Evolutionary conservation across 75 land plant species (phyloP), one percentile per base, ranked within the genome.

Genomic region (Selaginella tamariscina): DNA sequence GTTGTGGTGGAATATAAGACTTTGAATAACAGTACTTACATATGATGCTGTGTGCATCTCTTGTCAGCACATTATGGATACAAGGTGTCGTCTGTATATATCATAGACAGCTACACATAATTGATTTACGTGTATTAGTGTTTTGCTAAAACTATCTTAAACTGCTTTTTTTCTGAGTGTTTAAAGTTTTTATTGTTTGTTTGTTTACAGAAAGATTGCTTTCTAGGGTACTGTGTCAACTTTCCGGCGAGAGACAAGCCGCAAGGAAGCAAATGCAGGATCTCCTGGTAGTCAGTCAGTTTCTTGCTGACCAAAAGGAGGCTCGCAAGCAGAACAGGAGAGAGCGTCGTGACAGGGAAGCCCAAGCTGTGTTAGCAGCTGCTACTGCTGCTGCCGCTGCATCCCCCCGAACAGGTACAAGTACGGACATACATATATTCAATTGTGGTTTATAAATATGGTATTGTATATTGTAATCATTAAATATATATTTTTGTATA

Each of bases 311-410:
- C 67, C 80, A 76, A 57, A 75, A 81, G 39, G 98, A 89, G 67
- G 90, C 84, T 31, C 86, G 84, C 68, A 93, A 89, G 77, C 86
- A 81, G 65, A 94, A 94, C 21, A 76, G 88, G 70, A 93, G 83
- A 65, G 98, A 93, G 77, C 86, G 79, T 69, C 80, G 77, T 55
- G 80, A 84, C 64, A 93, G 75, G 72, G 98, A 93, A 71, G 95
- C 94, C 56, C 98, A 93, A 62, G 98, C 89, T 56, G 81, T 81
- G 5, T 68, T 85, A 31, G 95, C 98, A 74, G 95, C 92, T 49
- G 97, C 98, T 13, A 77, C 98, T 60, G 98, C 95, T 30, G 98
- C 89, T 1, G 95, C 88, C n/a, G 87, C 98, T 56, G 79, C 95
- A 55, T 86, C 98, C 69, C 79, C 94, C 27, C 83, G 98, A 73